Evolutionary conservation across 179 eudicot genomes (phyloP).

Genomic region (Spergularia azorica): DNA sequence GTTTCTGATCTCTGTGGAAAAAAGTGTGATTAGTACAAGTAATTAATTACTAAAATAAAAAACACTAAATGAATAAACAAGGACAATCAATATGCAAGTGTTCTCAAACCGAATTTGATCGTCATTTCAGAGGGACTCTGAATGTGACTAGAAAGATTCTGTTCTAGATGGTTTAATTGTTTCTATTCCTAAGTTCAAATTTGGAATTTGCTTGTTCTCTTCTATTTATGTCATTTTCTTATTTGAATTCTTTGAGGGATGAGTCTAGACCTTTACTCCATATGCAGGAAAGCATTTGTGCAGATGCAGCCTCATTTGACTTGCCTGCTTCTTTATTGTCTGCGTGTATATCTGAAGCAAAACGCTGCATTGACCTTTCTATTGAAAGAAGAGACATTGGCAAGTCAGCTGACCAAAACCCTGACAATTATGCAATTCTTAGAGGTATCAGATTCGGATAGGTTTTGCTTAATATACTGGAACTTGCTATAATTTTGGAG

Average conservation of each 20-base stretch:
- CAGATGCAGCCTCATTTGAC: constrained; percentile 98
- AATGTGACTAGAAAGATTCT: not conserved
- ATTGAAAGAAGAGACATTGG: constrained; percentile 62
- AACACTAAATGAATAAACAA: not conserved
- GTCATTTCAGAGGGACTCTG: not conserved
- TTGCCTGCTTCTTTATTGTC: constrained; percentile 67
- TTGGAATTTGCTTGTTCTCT: not conserved
- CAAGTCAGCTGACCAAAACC: constrained; percentile 69
- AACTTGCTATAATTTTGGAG: constrained; percentile 15
- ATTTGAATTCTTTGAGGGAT: not conserved
- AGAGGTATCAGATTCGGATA: constrained; percentile 53
- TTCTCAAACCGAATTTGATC: not conserved
- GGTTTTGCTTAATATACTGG: constrained; percentile 12
- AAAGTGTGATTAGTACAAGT: not conserved
- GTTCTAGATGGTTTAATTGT: not conserved
- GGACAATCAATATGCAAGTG: not conserved
- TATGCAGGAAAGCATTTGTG: constrained; percentile 85
- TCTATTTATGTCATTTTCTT: constrained; percentile 7
- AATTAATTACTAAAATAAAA: not conserved
- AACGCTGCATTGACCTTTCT: constrained; percentile 77
- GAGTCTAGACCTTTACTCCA: constrained; percentile 11
- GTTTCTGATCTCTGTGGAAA: not conserved
- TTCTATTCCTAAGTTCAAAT: not conserved
- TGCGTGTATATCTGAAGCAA: constrained; percentile 92
- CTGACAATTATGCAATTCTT: constrained; percentile 91